These are phyloP conservation scores for Mucor circinelloides DNA, from an alignment of 371 early-diverging fungal species.

Conservation along the genomic window DNA sequence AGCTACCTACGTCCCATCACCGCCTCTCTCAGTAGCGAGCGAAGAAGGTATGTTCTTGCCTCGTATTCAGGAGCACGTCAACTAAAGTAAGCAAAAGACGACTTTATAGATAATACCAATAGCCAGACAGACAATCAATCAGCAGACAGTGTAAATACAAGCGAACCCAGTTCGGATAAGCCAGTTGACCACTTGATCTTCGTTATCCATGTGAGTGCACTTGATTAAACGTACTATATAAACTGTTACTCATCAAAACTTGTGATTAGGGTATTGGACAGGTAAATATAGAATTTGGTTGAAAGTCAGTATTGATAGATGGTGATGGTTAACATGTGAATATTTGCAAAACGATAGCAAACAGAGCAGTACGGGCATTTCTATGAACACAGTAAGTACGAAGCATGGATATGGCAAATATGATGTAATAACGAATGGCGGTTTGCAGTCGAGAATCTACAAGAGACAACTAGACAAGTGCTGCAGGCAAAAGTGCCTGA, in stretches of 20 bases:
- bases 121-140: constrained; percentile 42
- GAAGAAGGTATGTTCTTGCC: constrained; percentile 15
- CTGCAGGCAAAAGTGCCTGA: constrained; percentile 50
- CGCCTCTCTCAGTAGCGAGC: constrained; percentile 34
- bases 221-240: not conserved
- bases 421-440: not conserved
- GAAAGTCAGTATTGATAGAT: not conserved
- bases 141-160: constrained; percentile 19
- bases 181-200: constrained; percentile 55
- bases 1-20: constrained; percentile 48
- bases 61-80: too few relatives aligned
- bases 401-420: not conserved
- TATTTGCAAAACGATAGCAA: constrained; percentile 35
- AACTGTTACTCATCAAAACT: not conserved
- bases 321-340: constrained; percentile 12
- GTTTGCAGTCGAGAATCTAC: constrained; percentile 51
- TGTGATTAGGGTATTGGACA: constrained; percentile 64
- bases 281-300: constrained; percentile 22
- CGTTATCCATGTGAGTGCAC: constrained; percentile 58
- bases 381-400: constrained; percentile 47
- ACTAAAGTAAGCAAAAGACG: not conserved
- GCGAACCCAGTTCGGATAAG: constrained; percentile 26
- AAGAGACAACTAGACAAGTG: constrained; percentile 57
- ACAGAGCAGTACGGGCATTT: constrained; percentile 62
- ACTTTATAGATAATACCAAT: constrained; percentile 43